Conservation (phyloP, 805 yeast species). For the baker's yeast (Saccharomyces cerevisiae) region DNA sequence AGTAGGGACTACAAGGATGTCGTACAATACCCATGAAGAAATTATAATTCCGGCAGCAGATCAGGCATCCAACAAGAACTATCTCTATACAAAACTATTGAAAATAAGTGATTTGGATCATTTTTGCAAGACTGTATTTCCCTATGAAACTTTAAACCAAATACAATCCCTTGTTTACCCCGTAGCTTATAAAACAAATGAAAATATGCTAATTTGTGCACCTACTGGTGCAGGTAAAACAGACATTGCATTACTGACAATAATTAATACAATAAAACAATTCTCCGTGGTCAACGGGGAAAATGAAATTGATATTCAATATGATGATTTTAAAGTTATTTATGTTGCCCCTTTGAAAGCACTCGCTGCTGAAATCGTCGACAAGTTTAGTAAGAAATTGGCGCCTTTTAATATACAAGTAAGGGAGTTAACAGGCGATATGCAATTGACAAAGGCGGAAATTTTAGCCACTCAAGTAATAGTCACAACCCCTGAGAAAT, state of each 20-base stretch:
- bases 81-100: conserved; percentile 40
- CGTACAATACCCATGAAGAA: conserved; percentile 64
- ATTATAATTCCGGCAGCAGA: conserved; percentile 71
- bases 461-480: conserved; percentile 76
- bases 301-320: conserved; percentile 56
- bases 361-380: conserved; percentile 92
- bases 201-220: conserved; percentile 92
- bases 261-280: conserved; percentile 71
- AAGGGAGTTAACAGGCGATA: conserved; percentile 87
- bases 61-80: conserved; percentile 39
- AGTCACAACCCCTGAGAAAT: conserved; percentile 92
- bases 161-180: conserved; percentile 89
- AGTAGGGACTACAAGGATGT: conserved; percentile 61
- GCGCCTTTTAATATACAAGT: conserved; percentile 83
- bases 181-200: conserved; percentile 86
- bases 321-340: conserved; percentile 80
- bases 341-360: conserved; percentile 94
- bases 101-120: conserved; percentile 58
- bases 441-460: conserved; percentile 80
- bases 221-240: conserved; percentile 99
- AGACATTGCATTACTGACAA: conserved; percentile 78
- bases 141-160: conserved; percentile 68
- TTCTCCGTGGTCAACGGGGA: conserved; percentile 47
- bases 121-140: conserved; percentile 77
- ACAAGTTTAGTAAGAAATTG: conserved; percentile 69